phyloP scores from a whole-genome alignment of 192 early-diverging fungal genomes.

The Allomyces macrogynus region DNA sequence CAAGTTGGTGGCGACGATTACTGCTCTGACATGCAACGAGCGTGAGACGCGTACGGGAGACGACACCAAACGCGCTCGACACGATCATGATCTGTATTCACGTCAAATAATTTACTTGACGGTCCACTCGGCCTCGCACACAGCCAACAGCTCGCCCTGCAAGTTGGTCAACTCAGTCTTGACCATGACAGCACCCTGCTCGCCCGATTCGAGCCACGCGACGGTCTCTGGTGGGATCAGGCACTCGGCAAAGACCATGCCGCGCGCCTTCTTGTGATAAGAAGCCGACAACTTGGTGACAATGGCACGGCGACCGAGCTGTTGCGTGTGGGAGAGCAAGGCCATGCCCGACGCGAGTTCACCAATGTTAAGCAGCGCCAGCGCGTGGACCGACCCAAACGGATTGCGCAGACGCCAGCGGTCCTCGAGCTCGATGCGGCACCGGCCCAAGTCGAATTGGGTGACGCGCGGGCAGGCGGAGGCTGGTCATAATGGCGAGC shows the following conservation, averaged over 20 bases:
- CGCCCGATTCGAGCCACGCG: background rate
- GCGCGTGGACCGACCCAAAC: background rate
- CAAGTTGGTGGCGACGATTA: too few species aligned
- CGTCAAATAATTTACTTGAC: too few species aligned
- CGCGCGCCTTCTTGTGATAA: background rate
- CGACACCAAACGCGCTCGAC: too few species aligned
- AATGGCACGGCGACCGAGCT: background rate
- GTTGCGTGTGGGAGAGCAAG: background rate
- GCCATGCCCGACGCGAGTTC: background rate
- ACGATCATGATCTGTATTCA: too few species aligned
- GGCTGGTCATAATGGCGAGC: background rate
- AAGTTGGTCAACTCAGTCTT: background rate
- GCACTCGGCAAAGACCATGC: background rate
- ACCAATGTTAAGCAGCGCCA: background rate
- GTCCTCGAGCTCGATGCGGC: slow-evolving; percentile 2
- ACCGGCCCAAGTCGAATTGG: background rate
- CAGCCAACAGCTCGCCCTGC: background rate
- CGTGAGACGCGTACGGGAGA: too few species aligned
- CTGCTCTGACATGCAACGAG: too few species aligned
- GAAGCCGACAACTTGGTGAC: background rate
- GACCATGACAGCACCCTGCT: background rate
- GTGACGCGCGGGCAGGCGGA: background rate
- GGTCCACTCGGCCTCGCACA: background rate
- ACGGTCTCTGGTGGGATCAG: background rate
- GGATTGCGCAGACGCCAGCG: background rate